These are phyloP conservation scores for Inga laurina DNA, from an alignment of 306 rosid genomes.

Conservation along the genomic window DNA sequence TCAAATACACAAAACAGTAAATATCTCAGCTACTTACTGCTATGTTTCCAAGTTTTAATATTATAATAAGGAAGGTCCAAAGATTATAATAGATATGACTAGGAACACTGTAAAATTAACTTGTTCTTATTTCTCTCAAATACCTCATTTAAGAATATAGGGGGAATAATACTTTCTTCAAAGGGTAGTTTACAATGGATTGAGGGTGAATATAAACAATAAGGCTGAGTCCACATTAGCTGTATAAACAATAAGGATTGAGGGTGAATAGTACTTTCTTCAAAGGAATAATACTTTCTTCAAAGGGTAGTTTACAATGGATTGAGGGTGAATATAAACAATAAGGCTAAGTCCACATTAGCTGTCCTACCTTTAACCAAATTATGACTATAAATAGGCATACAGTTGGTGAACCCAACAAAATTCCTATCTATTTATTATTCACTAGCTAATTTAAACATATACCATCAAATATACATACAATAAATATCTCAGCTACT, in stretches of 20 bases:
- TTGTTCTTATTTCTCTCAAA: constrained; percentile 22
- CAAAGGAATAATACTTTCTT: not conserved
- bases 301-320: not conserved
- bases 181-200: not conserved
- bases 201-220: not conserved
- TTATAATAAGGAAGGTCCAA: not conserved
- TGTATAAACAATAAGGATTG: no score
- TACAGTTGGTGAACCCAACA: not conserved
- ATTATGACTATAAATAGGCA: not conserved
- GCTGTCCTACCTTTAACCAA: not conserved
- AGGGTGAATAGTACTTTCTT: not conserved
- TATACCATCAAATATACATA: not conserved
- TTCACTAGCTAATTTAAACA: not conserved
- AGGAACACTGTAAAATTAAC: not conserved
- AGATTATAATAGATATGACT: not conserved
- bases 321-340: not conserved
- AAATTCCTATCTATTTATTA: not conserved
- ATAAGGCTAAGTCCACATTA: not conserved
- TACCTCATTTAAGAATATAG: not conserved
- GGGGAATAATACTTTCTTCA: not conserved
- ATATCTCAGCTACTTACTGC: not conserved
- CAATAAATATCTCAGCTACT: not conserved
- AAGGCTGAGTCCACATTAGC: not conserved
- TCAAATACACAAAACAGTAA: not conserved
- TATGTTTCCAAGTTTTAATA: not conserved